phyloP scores from a whole-genome alignment of 257 asterid genomes.

The Apocynum venetum region DNA sequence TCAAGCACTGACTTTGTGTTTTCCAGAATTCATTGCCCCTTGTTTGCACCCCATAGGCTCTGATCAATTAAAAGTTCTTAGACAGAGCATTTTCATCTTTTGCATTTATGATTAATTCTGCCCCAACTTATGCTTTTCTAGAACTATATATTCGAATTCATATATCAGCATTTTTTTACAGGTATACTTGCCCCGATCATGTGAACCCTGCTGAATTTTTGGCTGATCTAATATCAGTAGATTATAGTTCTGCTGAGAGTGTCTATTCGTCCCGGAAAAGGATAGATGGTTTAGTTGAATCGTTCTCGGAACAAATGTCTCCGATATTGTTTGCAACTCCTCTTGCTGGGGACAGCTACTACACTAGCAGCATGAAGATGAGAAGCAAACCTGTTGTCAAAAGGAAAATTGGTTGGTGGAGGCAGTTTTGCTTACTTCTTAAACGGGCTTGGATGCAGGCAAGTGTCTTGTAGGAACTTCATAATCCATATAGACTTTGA shows the following conservation, averaged over 20 bases:
- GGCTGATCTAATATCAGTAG: slow-evolving; percentile 97
- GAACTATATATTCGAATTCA: slow-evolving; percentile 18
- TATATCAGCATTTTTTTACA: slow-evolving; percentile 36
- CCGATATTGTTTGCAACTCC: slow-evolving; percentile 59
- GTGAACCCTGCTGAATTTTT: slow-evolving; percentile 96
- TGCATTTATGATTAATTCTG: neutral
- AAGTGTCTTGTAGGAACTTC: slow-evolving; percentile 11
- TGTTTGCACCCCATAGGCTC: neutral
- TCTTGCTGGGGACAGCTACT: slow-evolving; percentile 36
- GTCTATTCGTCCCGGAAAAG: slow-evolving; percentile 71
- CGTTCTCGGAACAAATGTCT: slow-evolving; percentile 67
- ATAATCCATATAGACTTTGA: neutral
- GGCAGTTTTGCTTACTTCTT: slow-evolving; percentile 76
- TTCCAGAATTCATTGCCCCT: neutral
- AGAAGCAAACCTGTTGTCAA: slow-evolving; percentile 40
- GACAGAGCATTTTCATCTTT: neutral
- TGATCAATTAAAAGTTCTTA: neutral
- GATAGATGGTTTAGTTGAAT: slow-evolving; percentile 73
- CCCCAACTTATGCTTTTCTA: neutral
- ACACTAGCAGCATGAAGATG: slow-evolving; percentile 24
- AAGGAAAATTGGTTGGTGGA: slow-evolving; percentile 81
- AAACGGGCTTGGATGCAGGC: slow-evolving; percentile 99
- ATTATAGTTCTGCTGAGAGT: slow-evolving; percentile 80
- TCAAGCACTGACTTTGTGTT: neutral
- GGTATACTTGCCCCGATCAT: slow-evolving; percentile 88